phyloP scores from a whole-genome alignment of 441 rosid species.

The Jatropha multifida region DNA sequence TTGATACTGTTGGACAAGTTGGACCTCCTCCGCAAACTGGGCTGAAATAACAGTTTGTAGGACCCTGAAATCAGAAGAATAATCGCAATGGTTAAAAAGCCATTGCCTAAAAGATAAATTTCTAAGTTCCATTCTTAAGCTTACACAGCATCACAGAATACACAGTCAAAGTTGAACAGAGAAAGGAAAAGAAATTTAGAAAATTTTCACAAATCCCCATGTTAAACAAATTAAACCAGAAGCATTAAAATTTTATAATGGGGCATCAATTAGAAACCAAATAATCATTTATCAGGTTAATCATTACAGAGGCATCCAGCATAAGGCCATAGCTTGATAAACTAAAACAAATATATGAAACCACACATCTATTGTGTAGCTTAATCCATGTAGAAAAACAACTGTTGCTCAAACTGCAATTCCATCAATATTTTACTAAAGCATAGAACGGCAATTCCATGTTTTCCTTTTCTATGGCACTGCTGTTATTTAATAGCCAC shows the following conservation, averaged over 20 bases:
- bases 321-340: neutral
- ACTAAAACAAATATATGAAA: neutral
- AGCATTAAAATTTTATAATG: neutral
- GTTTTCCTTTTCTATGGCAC: neutral
- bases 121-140: slow-evolving; percentile 33
- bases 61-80: slow-evolving; percentile 55
- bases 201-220: neutral
- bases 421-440: neutral
- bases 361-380: neutral
- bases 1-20: slow-evolving; percentile 46
- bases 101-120: slow-evolving; percentile 42
- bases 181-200: neutral
- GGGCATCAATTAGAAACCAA: neutral
- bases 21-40: slow-evolving; percentile 46
- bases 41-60: slow-evolving; percentile 50
- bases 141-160: slow-evolving; percentile 9
- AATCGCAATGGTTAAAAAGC: slow-evolving; percentile 40
- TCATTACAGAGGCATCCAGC: slow-evolving; percentile 1
- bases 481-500: neutral
- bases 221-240: slow-evolving; percentile 4
- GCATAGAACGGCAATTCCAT: neutral
- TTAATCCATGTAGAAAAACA: neutral
- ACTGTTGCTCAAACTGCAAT: neutral
- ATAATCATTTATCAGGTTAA: neutral
- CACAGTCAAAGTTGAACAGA: neutral